Evolutionary conservation across 1,284 basidiomycete species (phyloP).

Genomic region (Cryptococcus sp.): DNA sequence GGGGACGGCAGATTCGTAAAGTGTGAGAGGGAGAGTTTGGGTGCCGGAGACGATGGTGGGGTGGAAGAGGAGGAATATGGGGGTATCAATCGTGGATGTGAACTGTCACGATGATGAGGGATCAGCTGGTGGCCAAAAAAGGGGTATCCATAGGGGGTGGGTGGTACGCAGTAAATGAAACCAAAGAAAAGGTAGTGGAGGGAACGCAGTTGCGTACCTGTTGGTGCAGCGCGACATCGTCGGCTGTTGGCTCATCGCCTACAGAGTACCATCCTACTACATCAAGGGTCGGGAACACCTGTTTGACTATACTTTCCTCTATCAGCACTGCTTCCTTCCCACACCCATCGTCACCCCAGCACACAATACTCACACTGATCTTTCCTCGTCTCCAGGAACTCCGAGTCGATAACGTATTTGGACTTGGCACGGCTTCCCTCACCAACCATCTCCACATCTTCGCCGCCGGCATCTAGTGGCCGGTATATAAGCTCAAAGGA

Average conservation of each 20-base stretch:
- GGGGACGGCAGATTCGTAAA: conserved; percentile 60
- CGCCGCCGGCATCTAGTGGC: conserved; percentile 8
- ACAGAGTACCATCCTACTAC: conserved; percentile 97
- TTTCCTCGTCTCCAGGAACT: conserved; percentile 73
- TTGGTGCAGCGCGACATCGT: conserved; percentile 77
- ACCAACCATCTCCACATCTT: conserved; percentile 24
- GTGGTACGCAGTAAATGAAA: too few relatives aligned
- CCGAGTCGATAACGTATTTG: conserved; percentile 60
- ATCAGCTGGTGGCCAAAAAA: conserved; percentile 44
- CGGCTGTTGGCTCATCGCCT: conserved; percentile 63
- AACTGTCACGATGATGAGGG: conserved; percentile 41
- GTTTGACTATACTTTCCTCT: conserved; percentile 66
- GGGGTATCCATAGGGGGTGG: conserved; percentile 1
- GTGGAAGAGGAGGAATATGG: conserved; percentile 54
- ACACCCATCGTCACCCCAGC: too few relatives aligned
- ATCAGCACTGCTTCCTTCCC: conserved; percentile 2
- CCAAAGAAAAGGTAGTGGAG: not conserved
- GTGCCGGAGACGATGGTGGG: conserved; percentile 31
- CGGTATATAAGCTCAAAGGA: conserved; percentile 76
- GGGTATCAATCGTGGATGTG: conserved; percentile 53
- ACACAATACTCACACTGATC: conserved; percentile 74
- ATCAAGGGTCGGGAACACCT: conserved; percentile 94
- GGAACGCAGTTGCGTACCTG: conserved; percentile 57
- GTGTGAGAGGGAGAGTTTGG: conserved; percentile 74
- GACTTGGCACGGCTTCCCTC: conserved; percentile 17